Base-by-base conservation (phyloP, 2,329 filamentous ascomycete species). In the Xylaria sp. region DNA sequence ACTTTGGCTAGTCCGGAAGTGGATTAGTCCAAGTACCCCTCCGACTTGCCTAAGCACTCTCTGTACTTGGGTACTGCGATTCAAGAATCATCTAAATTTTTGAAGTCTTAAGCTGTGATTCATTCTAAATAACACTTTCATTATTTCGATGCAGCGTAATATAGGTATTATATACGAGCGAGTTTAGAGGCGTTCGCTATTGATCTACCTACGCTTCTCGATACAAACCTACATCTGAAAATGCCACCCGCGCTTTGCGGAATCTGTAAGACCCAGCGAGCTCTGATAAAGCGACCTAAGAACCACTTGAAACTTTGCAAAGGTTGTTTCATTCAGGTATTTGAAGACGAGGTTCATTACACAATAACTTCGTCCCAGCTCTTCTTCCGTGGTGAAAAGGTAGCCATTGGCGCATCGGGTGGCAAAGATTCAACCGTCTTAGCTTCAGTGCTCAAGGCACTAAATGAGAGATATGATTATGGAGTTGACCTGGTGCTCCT, bases 391-490 rank as follows among this genome's bases (percentile, higher is more conserved):
- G 95, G 95, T 67, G 96, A 99, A 79, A 89, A 88, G 69, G 88
- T 99, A 47, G 97, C 96, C 8, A 98, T 99, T 76, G 97, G 96
- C 51, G 96, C 97, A 58, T 98, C 94, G 1, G 96, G 96, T 64
- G 96, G 96, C 75, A 99, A 99, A 82, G 96, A 99, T 80, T 98
- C 94, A 61, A 99, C 96, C 0, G 96, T 99, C 0, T 86, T 99
- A 12, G 96, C 96, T 4, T 97, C 94, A 0, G 94, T 99, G 0
- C 86, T 99, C 61, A 98, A 98, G 80, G 97, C 94, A 0, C 84
- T 99, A 2, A 98, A 99, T 75, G 93, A 97, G 79, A 89, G 94
- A 54, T 89, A 98, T 78, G 85, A 91, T 72, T 98, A 98, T 79
- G 93, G 92, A 0, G 84, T 99, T 5, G 89, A 98, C 51, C 86